Percentiles rank a stretch among this genome's conserved stretches.
Evolutionary conservation across 208 protist genomes (phyloP).

Genomic region (Trypanosomatidae sp.): DNA sequence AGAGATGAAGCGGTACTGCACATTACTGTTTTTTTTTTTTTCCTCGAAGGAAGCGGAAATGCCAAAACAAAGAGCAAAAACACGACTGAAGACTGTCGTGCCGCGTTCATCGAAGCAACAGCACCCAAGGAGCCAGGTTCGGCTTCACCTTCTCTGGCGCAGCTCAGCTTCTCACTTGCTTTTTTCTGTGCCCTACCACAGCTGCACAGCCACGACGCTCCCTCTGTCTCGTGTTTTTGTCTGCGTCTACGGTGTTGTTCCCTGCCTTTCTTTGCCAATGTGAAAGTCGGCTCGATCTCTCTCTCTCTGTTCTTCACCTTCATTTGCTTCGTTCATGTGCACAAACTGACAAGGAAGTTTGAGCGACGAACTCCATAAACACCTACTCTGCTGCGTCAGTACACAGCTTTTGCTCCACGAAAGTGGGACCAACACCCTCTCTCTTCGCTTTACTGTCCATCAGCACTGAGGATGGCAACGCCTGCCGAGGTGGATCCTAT

Average conservation of each 20-base stretch:
- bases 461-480: background rate
- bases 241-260: background rate
- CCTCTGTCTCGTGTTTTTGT: background rate
- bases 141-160: background rate
- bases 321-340: background rate
- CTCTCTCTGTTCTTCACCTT: background rate
- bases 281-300: background rate
- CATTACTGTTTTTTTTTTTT: background rate
- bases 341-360: no score
- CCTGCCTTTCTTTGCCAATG: background rate
- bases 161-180: background rate
- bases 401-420: background rate
- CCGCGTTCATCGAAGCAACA: background rate
- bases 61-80: background rate
- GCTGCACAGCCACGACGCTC: background rate
- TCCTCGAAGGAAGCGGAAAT: background rate
- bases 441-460: background rate
- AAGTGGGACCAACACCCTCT: background rate
- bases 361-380: background rate
- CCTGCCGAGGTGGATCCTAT: constrained; percentile 24
- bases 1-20: background rate
- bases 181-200: background rate
- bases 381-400: background rate
- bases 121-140: background rate
- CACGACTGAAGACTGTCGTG: no score